Percentiles rank a stretch among this genome's conserved stretches.
Conservation (phyloP, 176 grass and related monocot species). For the Carex cristatella region DNA sequence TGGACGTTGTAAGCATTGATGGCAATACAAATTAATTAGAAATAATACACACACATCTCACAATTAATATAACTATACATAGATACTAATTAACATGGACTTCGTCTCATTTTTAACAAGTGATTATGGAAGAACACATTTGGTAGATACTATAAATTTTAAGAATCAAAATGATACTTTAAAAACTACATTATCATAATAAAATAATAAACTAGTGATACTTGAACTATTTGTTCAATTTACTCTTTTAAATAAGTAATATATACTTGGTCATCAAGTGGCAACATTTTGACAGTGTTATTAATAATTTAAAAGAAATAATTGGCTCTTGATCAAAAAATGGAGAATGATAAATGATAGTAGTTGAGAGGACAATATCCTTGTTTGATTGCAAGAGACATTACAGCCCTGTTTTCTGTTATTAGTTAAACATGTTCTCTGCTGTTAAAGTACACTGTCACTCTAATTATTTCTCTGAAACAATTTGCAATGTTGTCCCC, state of each 20-base stretch:
- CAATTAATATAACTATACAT: no score
- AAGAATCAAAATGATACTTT: background rate
- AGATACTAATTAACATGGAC: no score
- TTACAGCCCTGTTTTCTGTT: slow-evolving; percentile 1
- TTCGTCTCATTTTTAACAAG: no score
- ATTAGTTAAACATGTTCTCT: slow-evolving; percentile 12
- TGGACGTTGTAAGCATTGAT: no score
- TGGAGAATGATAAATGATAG: slow-evolving; percentile 7
- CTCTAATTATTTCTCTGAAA: background rate
- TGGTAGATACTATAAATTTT: background rate
- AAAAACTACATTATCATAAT: no score
- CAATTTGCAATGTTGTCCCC: background rate
- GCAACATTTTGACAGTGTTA: background rate
- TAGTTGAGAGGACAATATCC: slow-evolving; percentile 35
- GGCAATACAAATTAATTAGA: no score
- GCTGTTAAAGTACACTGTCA: background rate
- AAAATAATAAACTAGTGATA: background rate
- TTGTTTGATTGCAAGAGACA: slow-evolving; percentile 29
- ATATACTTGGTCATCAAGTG: background rate
- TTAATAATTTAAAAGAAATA: background rate
- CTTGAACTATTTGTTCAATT: no score
- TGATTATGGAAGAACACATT: no score
- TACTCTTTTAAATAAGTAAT: background rate
- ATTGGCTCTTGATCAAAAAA: slow-evolving; percentile 9
- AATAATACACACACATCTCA: no score